Conservation (phyloP, 495 filamentous ascomycete genomes). For the Podospora pseudoanserina region DNA sequence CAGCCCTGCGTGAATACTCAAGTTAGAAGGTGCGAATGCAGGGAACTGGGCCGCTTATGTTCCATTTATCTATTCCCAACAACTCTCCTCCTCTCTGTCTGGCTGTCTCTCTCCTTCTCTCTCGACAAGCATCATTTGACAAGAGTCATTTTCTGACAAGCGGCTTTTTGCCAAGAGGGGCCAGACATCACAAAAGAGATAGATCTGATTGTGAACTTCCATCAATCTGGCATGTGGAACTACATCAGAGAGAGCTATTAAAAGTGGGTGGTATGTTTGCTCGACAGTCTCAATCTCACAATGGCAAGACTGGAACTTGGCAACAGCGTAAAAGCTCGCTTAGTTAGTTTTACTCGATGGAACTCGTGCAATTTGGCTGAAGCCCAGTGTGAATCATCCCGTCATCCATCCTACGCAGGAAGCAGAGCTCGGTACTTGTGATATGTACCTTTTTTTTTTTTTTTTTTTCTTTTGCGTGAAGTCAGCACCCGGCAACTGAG, state of each 20-base stretch:
- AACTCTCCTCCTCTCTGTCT: not conserved
- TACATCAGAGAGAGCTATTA: not conserved
- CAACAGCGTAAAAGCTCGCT: not conserved
- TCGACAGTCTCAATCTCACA: not conserved
- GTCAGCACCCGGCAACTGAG: not conserved
- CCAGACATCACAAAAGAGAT: not conserved
- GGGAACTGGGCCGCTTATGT: not conserved
- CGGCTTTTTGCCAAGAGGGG: not conserved
- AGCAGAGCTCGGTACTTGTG: conserved; percentile 8
- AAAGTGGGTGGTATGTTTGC: not conserved
- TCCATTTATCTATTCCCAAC: not conserved
- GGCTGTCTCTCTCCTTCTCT: not conserved
- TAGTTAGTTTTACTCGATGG: conserved; percentile 3
- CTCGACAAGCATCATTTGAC: not conserved
- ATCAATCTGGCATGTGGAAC: not conserved
- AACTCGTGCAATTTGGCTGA: conserved; percentile 23
- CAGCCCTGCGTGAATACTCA: not conserved
- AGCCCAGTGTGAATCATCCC: conserved; percentile 13
- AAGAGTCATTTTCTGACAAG: conserved; percentile 1
- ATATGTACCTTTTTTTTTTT: not conserved
- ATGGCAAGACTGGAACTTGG: conserved; percentile 4
- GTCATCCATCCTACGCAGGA: conserved; percentile 6
- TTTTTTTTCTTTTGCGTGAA: not conserved
- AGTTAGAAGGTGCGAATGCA: not conserved
- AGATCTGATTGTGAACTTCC: not conserved